These are phyloP conservation scores for Psilocybe cubensis DNA, from an alignment of 768 basidiomycete species.

Conservation along the genomic window DNA sequence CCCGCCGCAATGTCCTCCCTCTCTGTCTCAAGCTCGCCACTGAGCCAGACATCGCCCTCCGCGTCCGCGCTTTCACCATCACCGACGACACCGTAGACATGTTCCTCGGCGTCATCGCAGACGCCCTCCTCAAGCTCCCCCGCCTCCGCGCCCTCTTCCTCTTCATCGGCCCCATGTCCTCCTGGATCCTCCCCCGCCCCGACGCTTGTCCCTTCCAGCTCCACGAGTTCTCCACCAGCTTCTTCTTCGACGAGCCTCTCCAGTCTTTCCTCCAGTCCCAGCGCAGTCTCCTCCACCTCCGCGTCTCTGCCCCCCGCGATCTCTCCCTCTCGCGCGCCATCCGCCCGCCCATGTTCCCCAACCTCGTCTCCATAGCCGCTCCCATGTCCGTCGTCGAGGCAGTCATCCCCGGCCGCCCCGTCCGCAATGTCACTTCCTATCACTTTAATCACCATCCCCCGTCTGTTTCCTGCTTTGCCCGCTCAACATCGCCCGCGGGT, in stretches of 20 bases:
- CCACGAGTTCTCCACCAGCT: slow-evolving; percentile 19
- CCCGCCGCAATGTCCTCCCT: slow-evolving; percentile 18
- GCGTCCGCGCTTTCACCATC: slow-evolving; percentile 24
- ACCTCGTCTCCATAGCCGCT: slow-evolving; percentile 20
- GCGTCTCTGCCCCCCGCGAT: slow-evolving; percentile 5
- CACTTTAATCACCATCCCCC: slow-evolving; percentile 4
- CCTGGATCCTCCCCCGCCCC: slow-evolving; percentile 26
- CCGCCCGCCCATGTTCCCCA: slow-evolving; percentile 11
- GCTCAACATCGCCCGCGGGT: slow-evolving; percentile 17
- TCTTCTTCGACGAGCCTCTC: slow-evolving; percentile 18
- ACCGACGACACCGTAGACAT: slow-evolving; percentile 19
- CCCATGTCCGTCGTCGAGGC: slow-evolving; percentile 23
- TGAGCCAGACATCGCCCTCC: slow-evolving; percentile 21
- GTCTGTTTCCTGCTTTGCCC: slow-evolving; percentile 20
- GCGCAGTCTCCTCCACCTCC: slow-evolving; percentile 14
- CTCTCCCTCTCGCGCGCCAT: slow-evolving; percentile 3
- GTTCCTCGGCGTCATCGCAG: slow-evolving; percentile 25
- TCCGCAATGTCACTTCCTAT: slow-evolving; percentile 18
- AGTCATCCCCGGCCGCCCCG: slow-evolving; percentile 23
- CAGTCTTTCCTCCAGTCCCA: slow-evolving; percentile 22
- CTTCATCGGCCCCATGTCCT: slow-evolving; percentile 19
- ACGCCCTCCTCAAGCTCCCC: slow-evolving; percentile 21
- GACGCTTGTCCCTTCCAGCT: slow-evolving; percentile 23
- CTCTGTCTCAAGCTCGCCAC: slow-evolving; percentile 26
- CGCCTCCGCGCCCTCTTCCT: slow-evolving; percentile 26